These are phyloP conservation scores for Cryphonectria japonica DNA, from an alignment of 2,329 filamentous ascomycete species.

Conservation along the genomic window DNA sequence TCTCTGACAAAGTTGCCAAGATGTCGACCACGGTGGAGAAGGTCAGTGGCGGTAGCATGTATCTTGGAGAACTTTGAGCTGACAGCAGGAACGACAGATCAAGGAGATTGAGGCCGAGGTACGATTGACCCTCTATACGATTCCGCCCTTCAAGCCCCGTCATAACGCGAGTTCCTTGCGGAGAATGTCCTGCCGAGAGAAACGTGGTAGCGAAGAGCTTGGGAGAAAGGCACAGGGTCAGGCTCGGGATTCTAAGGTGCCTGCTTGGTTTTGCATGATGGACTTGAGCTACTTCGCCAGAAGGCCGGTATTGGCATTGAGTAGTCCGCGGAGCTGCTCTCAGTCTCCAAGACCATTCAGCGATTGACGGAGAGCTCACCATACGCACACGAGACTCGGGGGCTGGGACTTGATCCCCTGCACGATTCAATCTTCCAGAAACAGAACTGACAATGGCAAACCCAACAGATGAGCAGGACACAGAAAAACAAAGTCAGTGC, in stretches of 20 bases:
- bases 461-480: constrained; percentile 17
- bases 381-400: not conserved
- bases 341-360: not conserved
- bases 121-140: constrained; percentile 42
- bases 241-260: not conserved
- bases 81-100: constrained; percentile 62
- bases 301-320: not conserved
- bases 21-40: constrained; percentile 99
- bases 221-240: not conserved
- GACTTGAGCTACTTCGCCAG: not conserved
- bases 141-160: not conserved
- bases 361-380: not conserved
- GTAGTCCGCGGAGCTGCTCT: not conserved
- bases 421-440: not conserved
- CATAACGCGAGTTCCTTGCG: not conserved
- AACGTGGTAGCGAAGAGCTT: not conserved
- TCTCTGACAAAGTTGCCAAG: constrained; percentile 45
- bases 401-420: not conserved
- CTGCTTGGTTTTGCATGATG: not conserved
- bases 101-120: constrained; percentile 96
- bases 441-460: not conserved
- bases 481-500: constrained; percentile 78
- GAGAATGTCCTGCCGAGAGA: not conserved
- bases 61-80: constrained; percentile 34
- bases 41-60: constrained; percentile 53